Evolutionary conservation across 257 asterid genomes (phyloP), one percentile per base, ranked within the genome.

Genomic region (Marsdenia floribunda): DNA sequence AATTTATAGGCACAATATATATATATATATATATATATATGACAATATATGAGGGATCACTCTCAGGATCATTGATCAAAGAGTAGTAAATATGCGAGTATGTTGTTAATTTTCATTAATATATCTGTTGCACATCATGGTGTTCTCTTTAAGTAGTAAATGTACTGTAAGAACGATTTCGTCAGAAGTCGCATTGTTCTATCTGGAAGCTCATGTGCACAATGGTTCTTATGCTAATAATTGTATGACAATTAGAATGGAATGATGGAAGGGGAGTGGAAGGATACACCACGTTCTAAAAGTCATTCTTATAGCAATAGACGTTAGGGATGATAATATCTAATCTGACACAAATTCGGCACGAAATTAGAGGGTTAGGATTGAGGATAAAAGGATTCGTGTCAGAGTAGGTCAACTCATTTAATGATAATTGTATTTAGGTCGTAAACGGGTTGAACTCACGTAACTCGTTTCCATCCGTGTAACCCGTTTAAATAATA

Each of bases 261-360:
- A 97, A 95, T 83, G 96, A 95, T 79, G 96, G 98, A 72, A 86
- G 88, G 97, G 97, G 98, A 95, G 80, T 92, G 99, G 99, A 90
- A 88, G 84, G 98, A 92, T 75, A 77, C 91, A 71, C 98, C 98
- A 59, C 87, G 84, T 46, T 90, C 88, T 4, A 93, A 89, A 75
- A 83, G 87, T 47, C 87, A 72, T 71, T 70, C 83, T 79, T 58
- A 87, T 64, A 80, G 89, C 78, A 87, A 85, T 77, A 85, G 89
- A 75, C 86, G 76, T 74, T n/a, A n/a, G n/a, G n/a, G n/a, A n/a
- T n/a, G n/a, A n/a, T n/a, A n/a, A n/a, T n/a, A n/a, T n/a, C n/a
- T n/a, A n/a, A n/a, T n/a, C n/a, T n/a, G n/a, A n/a, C n/a, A n/a
- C n/a, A n/a, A n/a, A n/a, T n/a, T n/a, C n/a, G n/a, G n/a, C n/a